Evolutionary conservation across 371 early-diverging fungal species (phyloP), one percentile per base, ranked within the genome.

Genomic region (Saksenaea oblongispora): DNA sequence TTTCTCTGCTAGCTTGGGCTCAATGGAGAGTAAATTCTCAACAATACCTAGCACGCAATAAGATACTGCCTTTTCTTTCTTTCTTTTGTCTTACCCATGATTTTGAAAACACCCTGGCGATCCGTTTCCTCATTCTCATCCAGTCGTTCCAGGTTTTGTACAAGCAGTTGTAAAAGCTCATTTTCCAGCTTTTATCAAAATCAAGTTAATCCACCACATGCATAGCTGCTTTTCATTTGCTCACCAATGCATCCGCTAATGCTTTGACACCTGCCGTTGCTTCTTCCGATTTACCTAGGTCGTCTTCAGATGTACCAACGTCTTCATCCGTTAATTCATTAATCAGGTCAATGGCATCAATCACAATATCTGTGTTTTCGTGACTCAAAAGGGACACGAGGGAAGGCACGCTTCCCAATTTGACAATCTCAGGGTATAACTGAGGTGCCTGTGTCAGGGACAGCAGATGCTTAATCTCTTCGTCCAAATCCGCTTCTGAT

Each of bases 261-360:
- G 59, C 69, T 41, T 86, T 83, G 67, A 96, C 85, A 1, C 90
- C 88, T 5, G 74, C 73, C n/a, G 85, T 85, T 8, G 84, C 85
- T 54, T 84, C 80, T 60, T 87, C 90, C 2, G 87, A 83, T 63
- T 85, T 79, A 56, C 84, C 87, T 17, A 85, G 73, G 24, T 88
- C 87, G 37, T 83, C 84, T 18, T 76, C 81, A 13, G 75, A 70
- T 3, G 78, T 75, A 15, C 89, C 88, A 1, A 92, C 87, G 59
- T 98, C 98, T 63, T 96, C 97, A 69, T 95, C 97, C 5, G 92
- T 93, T 60, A 95, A 78, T 74, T 96, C 97, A 66, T 90, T 91
- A 31, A 95, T 70, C 9, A 97, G 73, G 65, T 93, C 93, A 54
- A 97, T 84, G 0, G 93, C 87, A 41, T 90, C 91, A 54, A 95